phyloP scores from a whole-genome alignment of 2,329 filamentous ascomycete species.

The Colletotrichum spaethianum region DNA sequence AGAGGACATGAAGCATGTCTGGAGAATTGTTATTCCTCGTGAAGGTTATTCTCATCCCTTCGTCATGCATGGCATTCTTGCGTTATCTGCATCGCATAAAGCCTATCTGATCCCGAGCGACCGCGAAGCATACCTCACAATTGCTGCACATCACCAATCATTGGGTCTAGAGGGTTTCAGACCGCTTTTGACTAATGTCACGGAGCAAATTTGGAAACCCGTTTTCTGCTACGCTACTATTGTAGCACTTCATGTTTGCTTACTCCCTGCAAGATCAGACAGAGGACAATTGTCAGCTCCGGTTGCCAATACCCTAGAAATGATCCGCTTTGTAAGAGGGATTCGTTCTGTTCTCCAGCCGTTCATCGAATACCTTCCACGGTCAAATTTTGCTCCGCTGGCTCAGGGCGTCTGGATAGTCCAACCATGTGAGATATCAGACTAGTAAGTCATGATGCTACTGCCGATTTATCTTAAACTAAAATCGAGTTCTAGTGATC shows the following conservation, averaged over 20 bases:
- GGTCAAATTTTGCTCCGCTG: conserved; percentile 1
- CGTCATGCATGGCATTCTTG: conserved; percentile 50
- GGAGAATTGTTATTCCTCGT: conserved; percentile 45
- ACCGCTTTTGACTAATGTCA: conserved; percentile 42
- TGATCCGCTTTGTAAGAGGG: conserved; percentile 15
- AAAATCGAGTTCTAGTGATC: not conserved
- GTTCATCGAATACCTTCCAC: not conserved
- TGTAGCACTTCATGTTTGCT: conserved; percentile 48
- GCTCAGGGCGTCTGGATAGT: not conserved
- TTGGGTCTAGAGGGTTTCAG: conserved; percentile 49
- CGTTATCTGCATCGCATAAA: conserved; percentile 48
- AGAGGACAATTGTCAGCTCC: not conserved
- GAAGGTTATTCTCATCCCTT: conserved; percentile 47
- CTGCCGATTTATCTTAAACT: not conserved
- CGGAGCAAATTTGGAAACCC: conserved; percentile 45
- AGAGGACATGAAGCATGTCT: conserved; percentile 46
- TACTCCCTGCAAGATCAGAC: not conserved
- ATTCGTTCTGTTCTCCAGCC: conserved; percentile 1
- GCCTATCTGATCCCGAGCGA: conserved; percentile 46
- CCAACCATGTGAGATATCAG: not conserved
- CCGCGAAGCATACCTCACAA: conserved; percentile 44
- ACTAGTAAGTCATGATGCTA: not conserved
- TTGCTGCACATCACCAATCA: conserved; percentile 48
- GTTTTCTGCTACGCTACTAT: conserved; percentile 59
- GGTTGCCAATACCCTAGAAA: conserved; percentile 2